Percentiles rank a stretch among this genome's conserved stretches.
phyloP scores from a whole-genome alignment of 148 eudicot species.

The Rhododendron kiyosumense region DNA sequence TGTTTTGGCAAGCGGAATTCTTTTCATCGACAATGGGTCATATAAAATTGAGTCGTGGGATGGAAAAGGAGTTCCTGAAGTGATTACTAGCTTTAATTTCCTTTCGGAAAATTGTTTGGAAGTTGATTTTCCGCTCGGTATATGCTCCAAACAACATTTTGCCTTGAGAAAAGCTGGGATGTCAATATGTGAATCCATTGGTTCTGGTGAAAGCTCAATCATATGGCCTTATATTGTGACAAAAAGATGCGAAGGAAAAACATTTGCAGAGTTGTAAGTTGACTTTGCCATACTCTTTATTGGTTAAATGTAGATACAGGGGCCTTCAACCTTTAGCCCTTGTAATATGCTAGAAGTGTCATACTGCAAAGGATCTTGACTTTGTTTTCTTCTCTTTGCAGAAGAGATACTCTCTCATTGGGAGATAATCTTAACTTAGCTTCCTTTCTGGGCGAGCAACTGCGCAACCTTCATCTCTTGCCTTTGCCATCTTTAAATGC shows the following conservation, averaged over 20 bases:
- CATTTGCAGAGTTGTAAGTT: conserved; percentile 78
- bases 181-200: conserved; percentile 24
- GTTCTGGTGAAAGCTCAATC: conserved; percentile 31
- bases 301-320: not conserved
- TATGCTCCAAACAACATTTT: conserved; percentile 60
- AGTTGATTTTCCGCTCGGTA: conserved; percentile 53
- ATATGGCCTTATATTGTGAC: conserved; percentile 83
- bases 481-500: conserved; percentile 51
- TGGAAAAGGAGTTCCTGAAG: conserved; percentile 70
- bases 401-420: conserved; percentile 62
- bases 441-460: conserved; percentile 86
- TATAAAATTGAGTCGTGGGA: conserved; percentile 71
- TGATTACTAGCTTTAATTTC: conserved; percentile 31
- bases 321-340: not conserved
- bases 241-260: conserved; percentile 72
- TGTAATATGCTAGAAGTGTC: not conserved
- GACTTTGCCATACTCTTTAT: conserved; percentile 1
- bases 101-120: conserved; percentile 22
- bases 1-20: conserved; percentile 79
- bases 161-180: conserved; percentile 45
- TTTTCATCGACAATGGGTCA: conserved; percentile 52
- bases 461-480: conserved; percentile 63
- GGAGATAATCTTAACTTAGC: conserved; percentile 66
- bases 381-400: conserved; percentile 33
- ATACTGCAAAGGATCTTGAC: conserved; percentile 6